A percentile compares a stretch with the other conserved stretches of the same genome.
Conservation (phyloP, 805 yeast species). For the Candida multigemmis region DNA sequence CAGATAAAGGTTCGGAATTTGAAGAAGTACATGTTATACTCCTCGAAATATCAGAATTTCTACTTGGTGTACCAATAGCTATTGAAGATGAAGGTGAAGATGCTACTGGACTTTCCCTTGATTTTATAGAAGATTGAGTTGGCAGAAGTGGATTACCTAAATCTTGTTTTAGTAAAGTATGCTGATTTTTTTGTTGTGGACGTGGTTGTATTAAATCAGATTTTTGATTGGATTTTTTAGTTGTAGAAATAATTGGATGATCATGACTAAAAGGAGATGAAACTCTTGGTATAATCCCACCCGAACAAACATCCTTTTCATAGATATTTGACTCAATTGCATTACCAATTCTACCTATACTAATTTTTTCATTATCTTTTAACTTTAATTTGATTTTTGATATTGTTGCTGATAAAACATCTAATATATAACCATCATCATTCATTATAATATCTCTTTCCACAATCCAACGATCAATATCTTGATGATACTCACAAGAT, state of each 20-base stretch:
- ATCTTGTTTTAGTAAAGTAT: too few relatives aligned
- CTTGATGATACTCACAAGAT: conserved; percentile 12
- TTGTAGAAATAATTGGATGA: not conserved
- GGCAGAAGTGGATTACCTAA: too few relatives aligned
- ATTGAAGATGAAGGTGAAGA: too few relatives aligned
- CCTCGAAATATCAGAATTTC: too few relatives aligned
- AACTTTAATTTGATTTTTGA: conserved; percentile 26
- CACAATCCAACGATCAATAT: conserved; percentile 23
- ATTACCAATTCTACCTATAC: conserved; percentile 23
- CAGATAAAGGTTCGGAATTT: too few relatives aligned
- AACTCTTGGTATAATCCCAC: conserved; percentile 1
- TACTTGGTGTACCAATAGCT: too few relatives aligned
- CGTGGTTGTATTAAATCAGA: too few relatives aligned
- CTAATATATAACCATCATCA: conserved; percentile 51
- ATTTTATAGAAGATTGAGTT: too few relatives aligned
- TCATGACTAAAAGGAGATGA: not conserved
- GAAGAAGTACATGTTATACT: too few relatives aligned
- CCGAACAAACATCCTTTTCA: conserved; percentile 4
- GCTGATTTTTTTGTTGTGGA: too few relatives aligned
- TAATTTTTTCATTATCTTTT: conserved; percentile 8
- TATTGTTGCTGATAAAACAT: conserved; percentile 39
- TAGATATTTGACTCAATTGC: conserved; percentile 17
- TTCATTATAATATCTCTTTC: conserved; percentile 40
- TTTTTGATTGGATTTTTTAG: too few relatives aligned
- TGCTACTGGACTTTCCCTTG: too few relatives aligned